Base-by-base conservation (phyloP, 106 monocot genomes). In the Apostasia shenzhenica region DNA sequence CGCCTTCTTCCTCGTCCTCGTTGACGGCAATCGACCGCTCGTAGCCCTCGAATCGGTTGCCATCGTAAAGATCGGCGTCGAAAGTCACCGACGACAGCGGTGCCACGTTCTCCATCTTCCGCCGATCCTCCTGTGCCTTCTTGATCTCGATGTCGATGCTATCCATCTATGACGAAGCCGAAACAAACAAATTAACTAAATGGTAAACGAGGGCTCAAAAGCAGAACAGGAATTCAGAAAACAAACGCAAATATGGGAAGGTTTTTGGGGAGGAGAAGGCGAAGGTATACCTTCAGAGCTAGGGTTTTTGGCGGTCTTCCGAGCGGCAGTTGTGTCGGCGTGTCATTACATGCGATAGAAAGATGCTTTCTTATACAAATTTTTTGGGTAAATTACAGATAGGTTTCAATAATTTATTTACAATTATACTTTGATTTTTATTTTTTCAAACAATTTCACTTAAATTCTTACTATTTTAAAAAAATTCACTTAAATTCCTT, bases 11-110 rank as follows among this genome's bases (percentile, higher is more conserved):
- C 9, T 93, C 93, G 6, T 93, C 93, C 54, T 92, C 89, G 55
- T 45, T 82, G 54, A 81, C 89, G 45, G 94, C 64, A 78, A 97
- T 97, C 71, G 97, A 97, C 38, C 67, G 76, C 49, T 63, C 87
- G 72, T 97, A 97, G 67, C 89, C 87, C 71, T 89, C 89, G 72
- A 91, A 91, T 5, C 85, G 85, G 60, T 94, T 75, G 13, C 73
- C 86, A 57, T 85, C 92, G 77, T 97, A 97, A 11, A 97, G 87
- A 51, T 92, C 97, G 70, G 86, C 46, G 60, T 97, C 97, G 69
- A 84, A 97, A 69, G 92, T 79, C 38, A 89, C 80, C 51, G 80
- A 77, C 51, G 89, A 75, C 7, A 89, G 74, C 37, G 86, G 81
- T 1, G 95, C 97, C 55, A 82, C 62, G 73, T 86, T 85, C 80